Base-by-base conservation (phyloP, 75 land plant genomes). In the Pinus tabuliformis region DNA sequence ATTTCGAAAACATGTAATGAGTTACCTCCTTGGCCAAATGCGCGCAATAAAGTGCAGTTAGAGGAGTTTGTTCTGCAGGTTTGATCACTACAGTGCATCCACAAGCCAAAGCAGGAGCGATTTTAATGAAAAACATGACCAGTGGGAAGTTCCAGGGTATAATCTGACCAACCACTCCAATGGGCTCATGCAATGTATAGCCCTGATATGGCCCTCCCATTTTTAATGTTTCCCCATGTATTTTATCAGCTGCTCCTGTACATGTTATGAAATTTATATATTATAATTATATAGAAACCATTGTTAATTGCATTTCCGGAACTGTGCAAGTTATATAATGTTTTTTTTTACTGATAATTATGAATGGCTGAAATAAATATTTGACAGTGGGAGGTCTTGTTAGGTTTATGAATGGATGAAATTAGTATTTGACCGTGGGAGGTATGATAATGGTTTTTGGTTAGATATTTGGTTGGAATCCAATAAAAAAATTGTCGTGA, bases 11-110 rank as follows among this genome's bases (percentile, higher is more conserved):
- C 12, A 49, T 49, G 54, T 8, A 49, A 49, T 49, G 54, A 49
- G 11, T 39, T 7, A 91, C 96, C 92, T 81, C 64, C 57, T 91
- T 93, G 26, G 88, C 88, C n/a, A 93, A 82, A 65, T 87, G 84
- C 3, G 92, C 93, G 66, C 75, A 80, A 75, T 74, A 89, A 54
- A 91, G 83, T 7, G 97, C 97, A 21, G 91, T 86, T 28, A 94
- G 65, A 1, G 97, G 97, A 18, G 92, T 94, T 80, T 94, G 95
- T 78, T 94, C 97, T 5, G 97, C 97, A 12, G 97, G 90, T 76
- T 94, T 94, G 17, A 94, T 45, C 15, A 94, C 85, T 39, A 91
- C 58, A 49, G 92, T 88, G 85, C 89, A 87, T 4, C 96, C 96
- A 60, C 89, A 83, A 17, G 94, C 94, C 42, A 93, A 76, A 21